Percentiles rank a stretch among this genome's conserved stretches.
Conservation (phyloP, 78 protist species). For the Dictyostelium citrinum region DNA sequence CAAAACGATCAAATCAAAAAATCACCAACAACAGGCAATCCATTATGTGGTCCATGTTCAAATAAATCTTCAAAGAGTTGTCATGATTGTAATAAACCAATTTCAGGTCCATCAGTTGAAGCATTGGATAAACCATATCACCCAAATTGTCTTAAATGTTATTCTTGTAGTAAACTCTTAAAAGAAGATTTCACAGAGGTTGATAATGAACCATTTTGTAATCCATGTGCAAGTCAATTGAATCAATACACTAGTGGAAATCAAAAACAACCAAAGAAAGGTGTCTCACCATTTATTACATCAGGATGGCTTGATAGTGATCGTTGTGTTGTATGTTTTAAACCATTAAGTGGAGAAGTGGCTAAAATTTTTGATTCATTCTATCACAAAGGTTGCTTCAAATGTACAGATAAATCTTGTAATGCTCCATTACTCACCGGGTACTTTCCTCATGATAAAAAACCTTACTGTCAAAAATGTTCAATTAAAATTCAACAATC, state of each 20-base stretch:
- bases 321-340: slow-evolving; percentile 15
- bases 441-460: slow-evolving; percentile 11
- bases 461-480: slow-evolving; percentile 41
- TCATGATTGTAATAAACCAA: slow-evolving; percentile 28
- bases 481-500: neutral
- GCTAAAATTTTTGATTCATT: neutral
- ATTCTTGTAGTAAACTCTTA: neutral
- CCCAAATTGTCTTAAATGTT: slow-evolving; percentile 32
- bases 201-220: slow-evolving; percentile 30
- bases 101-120: slow-evolving; percentile 22
- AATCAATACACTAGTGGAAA: neutral
- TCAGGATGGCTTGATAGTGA: slow-evolving; percentile 14
- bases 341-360: neutral
- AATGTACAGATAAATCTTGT: slow-evolving; percentile 1
- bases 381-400: slow-evolving; percentile 54
- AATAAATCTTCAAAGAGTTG: neutral
- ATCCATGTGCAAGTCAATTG: slow-evolving; percentile 1
- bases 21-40: slow-evolving; percentile 24
- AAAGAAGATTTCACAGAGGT: slow-evolving; percentile 23
- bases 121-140: slow-evolving; percentile 30
- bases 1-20: slow-evolving; percentile 28
- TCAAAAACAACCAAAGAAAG: neutral
- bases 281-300: neutral
- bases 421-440: slow-evolving; percentile 18
- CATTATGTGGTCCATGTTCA: slow-evolving; percentile 58